Conservation (phyloP, 106 monocot genomes). For the Posidonia australis region DNA sequence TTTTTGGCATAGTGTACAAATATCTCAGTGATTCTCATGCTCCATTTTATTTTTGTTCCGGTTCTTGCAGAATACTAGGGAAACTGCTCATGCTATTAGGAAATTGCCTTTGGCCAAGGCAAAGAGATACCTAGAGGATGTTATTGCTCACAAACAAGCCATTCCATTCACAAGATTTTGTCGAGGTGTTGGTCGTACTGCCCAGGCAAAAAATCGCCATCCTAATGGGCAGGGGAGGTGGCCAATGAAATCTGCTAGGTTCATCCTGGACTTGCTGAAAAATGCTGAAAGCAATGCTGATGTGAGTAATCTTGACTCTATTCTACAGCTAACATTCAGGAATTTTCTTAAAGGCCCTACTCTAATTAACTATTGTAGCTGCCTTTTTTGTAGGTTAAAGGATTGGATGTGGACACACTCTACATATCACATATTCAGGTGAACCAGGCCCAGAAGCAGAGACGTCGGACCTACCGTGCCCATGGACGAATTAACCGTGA, state of each 20-base stretch:
- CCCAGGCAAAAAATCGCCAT: slow-evolving; percentile 69
- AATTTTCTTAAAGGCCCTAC: not conserved
- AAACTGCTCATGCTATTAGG: slow-evolving; percentile 19
- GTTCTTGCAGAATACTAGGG: slow-evolving; percentile 16
- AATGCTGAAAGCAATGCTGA: slow-evolving; percentile 65
- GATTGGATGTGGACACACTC: slow-evolving; percentile 74
- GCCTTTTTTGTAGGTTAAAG: slow-evolving; percentile 48
- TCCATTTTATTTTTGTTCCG: too few species aligned
- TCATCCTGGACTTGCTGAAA: slow-evolving; percentile 51
- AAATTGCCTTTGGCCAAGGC: slow-evolving; percentile 17
- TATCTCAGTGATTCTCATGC: too few species aligned
- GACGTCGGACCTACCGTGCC: slow-evolving; percentile 75
- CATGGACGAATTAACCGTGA: slow-evolving; percentile 80
- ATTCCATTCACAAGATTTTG: slow-evolving; percentile 90
- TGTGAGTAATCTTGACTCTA: slow-evolving; percentile 21
- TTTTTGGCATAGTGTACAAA: too few species aligned
- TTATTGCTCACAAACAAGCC: slow-evolving; percentile 81
- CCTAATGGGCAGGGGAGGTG: slow-evolving; percentile 83
- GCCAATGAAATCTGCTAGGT: slow-evolving; percentile 50
- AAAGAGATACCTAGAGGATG: slow-evolving; percentile 23
- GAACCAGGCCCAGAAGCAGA: slow-evolving; percentile 80
- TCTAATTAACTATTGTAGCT: not conserved
- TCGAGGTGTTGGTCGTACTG: slow-evolving; percentile 76
- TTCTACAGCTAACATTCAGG: not conserved
- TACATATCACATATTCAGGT: slow-evolving; percentile 73